A percentile compares a stretch with the other conserved stretches of the same genome.
phyloP scores from a whole-genome alignment of 768 basidiomycete species.

The Heimioporus sp. region DNA sequence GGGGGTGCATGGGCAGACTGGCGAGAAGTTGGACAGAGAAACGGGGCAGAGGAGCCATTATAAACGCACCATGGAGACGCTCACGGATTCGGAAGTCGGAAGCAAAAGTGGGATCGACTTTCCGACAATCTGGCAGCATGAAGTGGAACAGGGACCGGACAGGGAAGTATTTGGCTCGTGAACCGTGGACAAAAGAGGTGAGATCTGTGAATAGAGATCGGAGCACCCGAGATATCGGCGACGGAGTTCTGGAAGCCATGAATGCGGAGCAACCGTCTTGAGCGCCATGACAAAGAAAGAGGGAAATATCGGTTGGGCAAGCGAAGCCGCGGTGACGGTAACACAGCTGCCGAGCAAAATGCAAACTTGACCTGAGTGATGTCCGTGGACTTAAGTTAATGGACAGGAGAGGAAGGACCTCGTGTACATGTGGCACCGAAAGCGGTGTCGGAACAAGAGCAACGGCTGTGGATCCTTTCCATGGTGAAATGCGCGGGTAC shows the following conservation, averaged over 20 bases:
- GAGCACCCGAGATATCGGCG: constrained; percentile 14
- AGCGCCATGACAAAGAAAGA: constrained; percentile 30
- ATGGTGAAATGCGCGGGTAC: constrained; percentile 9
- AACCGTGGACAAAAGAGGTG: constrained; percentile 3
- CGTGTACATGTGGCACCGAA: constrained; percentile 35
- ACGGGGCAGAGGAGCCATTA: constrained; percentile 17
- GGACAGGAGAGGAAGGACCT: constrained; percentile 34
- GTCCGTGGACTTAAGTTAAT: constrained; percentile 41
- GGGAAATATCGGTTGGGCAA: constrained; percentile 35
- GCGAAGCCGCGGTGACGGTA: constrained; percentile 39
- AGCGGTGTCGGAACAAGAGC: constrained; percentile 28
- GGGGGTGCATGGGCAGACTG: constrained; percentile 17
- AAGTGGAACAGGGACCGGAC: constrained; percentile 19
- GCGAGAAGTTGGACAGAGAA: constrained; percentile 14
- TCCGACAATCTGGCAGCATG: constrained; percentile 33
- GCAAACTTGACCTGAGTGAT: constrained; percentile 28
- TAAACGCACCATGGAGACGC: constrained; percentile 25
- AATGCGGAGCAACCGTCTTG: constrained; percentile 24
- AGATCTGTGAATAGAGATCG: constrained; percentile 21
- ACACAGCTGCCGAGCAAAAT: constrained; percentile 32
- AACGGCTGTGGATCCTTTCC: constrained; percentile 19
- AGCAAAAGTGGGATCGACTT: constrained; percentile 32
- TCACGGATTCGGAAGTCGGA: constrained; percentile 33
- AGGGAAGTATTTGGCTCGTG: constrained; percentile 23
- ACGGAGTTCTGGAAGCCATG: constrained; percentile 22